Percentiles rank a stretch among this genome's conserved stretches.
Evolutionary conservation across 345 rosid genomes (phyloP).

Genomic region (Cardamine chenopodiifolia): DNA sequence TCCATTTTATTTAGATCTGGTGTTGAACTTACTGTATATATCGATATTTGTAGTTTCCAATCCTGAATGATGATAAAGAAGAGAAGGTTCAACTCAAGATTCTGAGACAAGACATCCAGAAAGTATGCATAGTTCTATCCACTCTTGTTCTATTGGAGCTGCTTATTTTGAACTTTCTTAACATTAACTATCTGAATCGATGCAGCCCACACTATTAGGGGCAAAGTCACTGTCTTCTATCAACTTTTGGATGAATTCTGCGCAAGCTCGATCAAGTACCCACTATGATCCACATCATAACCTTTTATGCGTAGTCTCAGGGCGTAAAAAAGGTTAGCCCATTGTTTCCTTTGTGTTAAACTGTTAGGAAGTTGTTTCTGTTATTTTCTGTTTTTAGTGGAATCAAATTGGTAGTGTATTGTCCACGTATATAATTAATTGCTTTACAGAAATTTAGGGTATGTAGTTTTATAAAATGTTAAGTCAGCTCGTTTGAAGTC

Average conservation of each 20-base stretch:
- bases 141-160: slow-evolving; percentile 24
- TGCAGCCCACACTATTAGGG: slow-evolving; percentile 66
- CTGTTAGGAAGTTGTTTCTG: background rate
- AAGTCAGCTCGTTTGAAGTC: slow-evolving; percentile 26
- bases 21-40: background rate
- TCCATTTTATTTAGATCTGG: background rate
- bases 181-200: slow-evolving; percentile 33
- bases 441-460: background rate
- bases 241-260: slow-evolving; percentile 90
- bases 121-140: slow-evolving; percentile 43
- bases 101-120: slow-evolving; percentile 64
- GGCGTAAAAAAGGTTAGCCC: slow-evolving; percentile 71
- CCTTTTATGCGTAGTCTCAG: slow-evolving; percentile 71
- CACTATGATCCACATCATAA: slow-evolving; percentile 96
- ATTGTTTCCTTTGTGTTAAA: background rate
- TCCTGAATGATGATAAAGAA: slow-evolving; percentile 66
- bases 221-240: slow-evolving; percentile 65
- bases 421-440: background rate
- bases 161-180: background rate
- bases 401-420: background rate
- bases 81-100: slow-evolving; percentile 66
- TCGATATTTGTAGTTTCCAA: slow-evolving; percentile 54
- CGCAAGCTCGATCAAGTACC: slow-evolving; percentile 76
- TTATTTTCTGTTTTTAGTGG: slow-evolving; percentile 4
- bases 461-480: slow-evolving; percentile 3